Evolutionary conservation across 164 flowering plant genomes (phyloP).

Genomic region (Tetracentron sinense): DNA sequence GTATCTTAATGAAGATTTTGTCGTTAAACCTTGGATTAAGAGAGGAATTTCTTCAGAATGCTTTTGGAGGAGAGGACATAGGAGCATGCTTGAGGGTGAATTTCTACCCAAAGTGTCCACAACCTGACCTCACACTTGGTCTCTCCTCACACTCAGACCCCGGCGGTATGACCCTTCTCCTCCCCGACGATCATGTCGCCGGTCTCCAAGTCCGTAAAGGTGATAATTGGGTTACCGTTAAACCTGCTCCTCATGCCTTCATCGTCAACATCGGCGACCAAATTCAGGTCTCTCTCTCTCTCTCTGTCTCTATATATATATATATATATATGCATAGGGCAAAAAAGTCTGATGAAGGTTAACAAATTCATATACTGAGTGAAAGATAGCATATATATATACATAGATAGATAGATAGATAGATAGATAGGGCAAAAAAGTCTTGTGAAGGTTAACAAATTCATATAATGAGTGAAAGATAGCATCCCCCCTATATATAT

Average conservation of each 20-base stretch:
- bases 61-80: conserved; percentile 64
- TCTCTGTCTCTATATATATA: conserved; percentile 4
- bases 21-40: conserved; percentile 54
- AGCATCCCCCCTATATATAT: too few species aligned
- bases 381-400: too few species aligned
- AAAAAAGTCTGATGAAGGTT: too few species aligned
- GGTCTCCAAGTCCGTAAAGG: conserved; percentile 70
- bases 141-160: conserved; percentile 90
- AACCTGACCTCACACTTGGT: conserved; percentile 75
- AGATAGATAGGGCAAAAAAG: too few species aligned
- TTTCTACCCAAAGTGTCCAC: conserved; percentile 85
- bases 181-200: conserved; percentile 57
- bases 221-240: conserved; percentile 64
- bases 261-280: conserved; percentile 88
- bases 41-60: conserved; percentile 42
- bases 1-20: conserved; percentile 45
- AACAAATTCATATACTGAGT: too few species aligned
- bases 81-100: conserved; percentile 78
- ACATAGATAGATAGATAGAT: too few species aligned
- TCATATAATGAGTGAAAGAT: too few species aligned
- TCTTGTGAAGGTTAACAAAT: too few species aligned
- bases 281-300: conserved; percentile 55
- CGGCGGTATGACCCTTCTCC: conserved; percentile 74
- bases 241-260: conserved; percentile 65
- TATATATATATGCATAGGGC: too few species aligned